A percentile compares a stretch with the other conserved stretches of the same genome.
These are phyloP conservation scores for Penicillium rolfsii DNA, from an alignment of 2,329 filamentous ascomycete genomes.

Conservation along the genomic window DNA sequence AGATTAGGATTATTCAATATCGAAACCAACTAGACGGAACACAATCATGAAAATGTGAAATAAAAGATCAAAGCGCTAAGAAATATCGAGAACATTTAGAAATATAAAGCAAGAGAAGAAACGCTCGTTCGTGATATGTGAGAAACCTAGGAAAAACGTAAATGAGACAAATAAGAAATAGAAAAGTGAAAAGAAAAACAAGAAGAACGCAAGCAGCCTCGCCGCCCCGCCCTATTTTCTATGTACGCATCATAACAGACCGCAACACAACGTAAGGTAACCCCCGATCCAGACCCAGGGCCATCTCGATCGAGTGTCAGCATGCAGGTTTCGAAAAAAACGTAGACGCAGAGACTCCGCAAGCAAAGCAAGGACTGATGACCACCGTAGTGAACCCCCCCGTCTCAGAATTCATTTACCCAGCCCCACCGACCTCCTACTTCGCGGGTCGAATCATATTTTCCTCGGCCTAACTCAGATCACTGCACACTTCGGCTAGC, in stretches of 20 bases:
- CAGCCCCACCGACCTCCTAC: neutral
- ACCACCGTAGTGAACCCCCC: neutral
- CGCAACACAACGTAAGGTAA: neutral
- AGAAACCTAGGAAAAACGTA: neutral
- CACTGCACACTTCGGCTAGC: slow-evolving; percentile 39
- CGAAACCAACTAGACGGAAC: slow-evolving; percentile 1
- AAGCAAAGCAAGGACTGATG: slow-evolving; percentile 1
- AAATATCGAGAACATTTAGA: too few relatives aligned
- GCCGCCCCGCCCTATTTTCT: neutral
- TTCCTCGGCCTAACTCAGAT: too few relatives aligned
- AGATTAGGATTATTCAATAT: slow-evolving; percentile 14
- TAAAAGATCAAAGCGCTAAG: neutral
- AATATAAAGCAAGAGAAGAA: neutral
- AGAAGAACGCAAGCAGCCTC: neutral
- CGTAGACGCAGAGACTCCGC: neutral
- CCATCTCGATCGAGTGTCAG: neutral
- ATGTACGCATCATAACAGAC: neutral
- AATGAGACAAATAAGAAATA: neutral
- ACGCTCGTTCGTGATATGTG: slow-evolving; percentile 6
- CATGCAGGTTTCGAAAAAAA: slow-evolving; percentile 2
- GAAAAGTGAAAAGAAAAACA: neutral
- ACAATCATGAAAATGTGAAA: neutral
- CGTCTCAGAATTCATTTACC: neutral
- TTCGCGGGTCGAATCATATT: neutral
- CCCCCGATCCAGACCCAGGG: neutral